Conservation (phyloP, 139 green algal genomes). For the Chara braunii region DNA sequence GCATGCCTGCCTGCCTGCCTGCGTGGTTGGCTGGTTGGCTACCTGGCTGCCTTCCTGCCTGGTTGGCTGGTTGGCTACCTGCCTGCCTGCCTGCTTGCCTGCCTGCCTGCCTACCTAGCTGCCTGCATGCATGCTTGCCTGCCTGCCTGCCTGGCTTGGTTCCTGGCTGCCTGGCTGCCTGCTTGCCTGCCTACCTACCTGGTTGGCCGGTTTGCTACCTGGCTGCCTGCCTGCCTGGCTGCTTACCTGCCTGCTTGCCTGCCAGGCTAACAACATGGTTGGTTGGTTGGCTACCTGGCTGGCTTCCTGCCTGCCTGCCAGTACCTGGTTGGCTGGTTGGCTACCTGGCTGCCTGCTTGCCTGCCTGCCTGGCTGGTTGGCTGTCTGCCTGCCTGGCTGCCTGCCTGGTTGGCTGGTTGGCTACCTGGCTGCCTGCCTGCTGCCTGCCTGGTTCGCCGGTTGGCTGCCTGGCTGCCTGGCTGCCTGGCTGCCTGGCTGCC, state of each 20-base stretch:
- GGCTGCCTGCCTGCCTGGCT: constrained; percentile 18
- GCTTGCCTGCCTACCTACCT: constrained; percentile 11
- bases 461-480: too few relatives aligned
- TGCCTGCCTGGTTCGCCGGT: too few relatives aligned
- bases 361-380: too few relatives aligned
- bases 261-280: constrained; percentile 16
- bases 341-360: constrained; percentile 14
- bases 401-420: too few relatives aligned
- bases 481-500: too few relatives aligned
- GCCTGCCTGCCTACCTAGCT: constrained; percentile 14
- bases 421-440: too few relatives aligned
- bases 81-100: constrained; percentile 21
- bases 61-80: constrained; percentile 19
- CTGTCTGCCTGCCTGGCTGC: too few relatives aligned
- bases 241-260: constrained; percentile 16
- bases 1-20: constrained; percentile 18
- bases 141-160: constrained; percentile 14
- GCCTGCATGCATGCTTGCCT: constrained; percentile 15
- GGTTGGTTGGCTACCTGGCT: constrained; percentile 18
- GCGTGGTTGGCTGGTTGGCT: too few relatives aligned
- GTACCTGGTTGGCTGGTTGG: too few relatives aligned
- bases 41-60: constrained; percentile 28
- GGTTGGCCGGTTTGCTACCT: too few relatives aligned
- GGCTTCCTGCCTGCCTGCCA: constrained; percentile 21
- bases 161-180: constrained; percentile 15